phyloP scores from a whole-genome alignment of 106 monocot genomes.

The Platanthera zijinensis region DNA sequence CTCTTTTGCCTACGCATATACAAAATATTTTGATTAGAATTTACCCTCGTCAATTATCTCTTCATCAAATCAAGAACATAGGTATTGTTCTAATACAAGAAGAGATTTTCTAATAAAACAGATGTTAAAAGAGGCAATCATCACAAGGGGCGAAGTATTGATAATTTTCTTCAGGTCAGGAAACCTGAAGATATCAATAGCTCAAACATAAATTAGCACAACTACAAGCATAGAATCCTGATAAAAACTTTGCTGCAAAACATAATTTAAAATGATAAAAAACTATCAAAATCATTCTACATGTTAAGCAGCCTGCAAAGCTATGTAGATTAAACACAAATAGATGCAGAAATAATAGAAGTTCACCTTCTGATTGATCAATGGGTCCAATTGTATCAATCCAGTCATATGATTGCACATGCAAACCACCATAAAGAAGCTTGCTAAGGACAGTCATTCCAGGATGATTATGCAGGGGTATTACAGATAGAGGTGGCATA shows the following conservation, averaged over 20 bases:
- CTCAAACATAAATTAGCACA: too few species aligned
- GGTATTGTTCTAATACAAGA: too few species aligned
- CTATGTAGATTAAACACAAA: neutral
- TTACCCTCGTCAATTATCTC: too few species aligned
- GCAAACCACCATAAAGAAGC: constrained; percentile 72
- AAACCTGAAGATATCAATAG: too few species aligned
- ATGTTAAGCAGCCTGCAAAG: neutral
- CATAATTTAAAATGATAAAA: neutral
- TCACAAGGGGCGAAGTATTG: too few species aligned
- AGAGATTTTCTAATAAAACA: too few species aligned
- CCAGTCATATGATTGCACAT: constrained; percentile 92
- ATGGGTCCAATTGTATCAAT: constrained; percentile 21
- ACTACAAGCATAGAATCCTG: too few species aligned
- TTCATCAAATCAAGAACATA: too few species aligned
- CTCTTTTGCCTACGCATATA: too few species aligned
- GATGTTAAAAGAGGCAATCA: too few species aligned
- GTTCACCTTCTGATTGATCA: constrained; percentile 36
- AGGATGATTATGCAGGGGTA: constrained; percentile 96
- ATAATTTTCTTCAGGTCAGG: too few species aligned
- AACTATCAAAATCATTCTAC: neutral
- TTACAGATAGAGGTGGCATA: constrained; percentile 70
- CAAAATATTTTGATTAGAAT: too few species aligned
- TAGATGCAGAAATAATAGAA: neutral
- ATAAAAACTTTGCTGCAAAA: neutral
- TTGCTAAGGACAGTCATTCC: constrained; percentile 98